Evolutionary conservation across 2,329 filamentous ascomycete species (phyloP), one percentile per base, ranked within the genome.

Genomic region (Chrysoporthe puriensis): DNA sequence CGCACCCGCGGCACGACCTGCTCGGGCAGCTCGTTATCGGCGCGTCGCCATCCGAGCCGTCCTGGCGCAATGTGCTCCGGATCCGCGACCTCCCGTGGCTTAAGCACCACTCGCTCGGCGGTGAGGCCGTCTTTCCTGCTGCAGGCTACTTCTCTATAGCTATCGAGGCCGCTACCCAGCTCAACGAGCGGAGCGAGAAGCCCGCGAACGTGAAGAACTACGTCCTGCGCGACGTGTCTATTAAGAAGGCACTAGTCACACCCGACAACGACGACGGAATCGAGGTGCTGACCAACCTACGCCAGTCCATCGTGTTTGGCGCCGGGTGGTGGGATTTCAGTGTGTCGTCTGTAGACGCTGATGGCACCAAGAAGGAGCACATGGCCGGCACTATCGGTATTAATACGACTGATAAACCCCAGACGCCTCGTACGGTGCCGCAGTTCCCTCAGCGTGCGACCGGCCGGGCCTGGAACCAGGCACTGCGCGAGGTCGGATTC

Each of bases 401-500:
- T 63, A 72, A 73, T 40, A 64, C 5, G 8, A 18, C 69, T 34
- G 63, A 70, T 18, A 62, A 68, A 50, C 62, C 66, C 18, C 65
- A 50, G 54, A 63, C 69, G 13, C 66, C 67, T 5, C 63, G 52
- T 9, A 57, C 63, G 67, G 66, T 68, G 13, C 70, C 71, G 16
- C n/a, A 21, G 13, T 65, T 74, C 44, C 66, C 71, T n/a, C 74
- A 77, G 36, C 72, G 73, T 0, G 74, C 73, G 2, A 70, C 69
- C 4, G 73, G 72, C 3, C 76, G 75, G 54, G 62, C 66, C 2
- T 79, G 76, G 73, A 74, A 80, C 67, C 70, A 77, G 1, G 73
- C 75, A 4, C 72, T 82, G 3, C 67, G 70, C 3, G 69, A 73
- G 3, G 76, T 80, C 2, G 81, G 80, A 1, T 78, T 82, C 62